These are phyloP conservation scores for Tanozyma kutaoensis DNA, from an alignment of 805 yeast species.

Conservation along the genomic window DNA sequence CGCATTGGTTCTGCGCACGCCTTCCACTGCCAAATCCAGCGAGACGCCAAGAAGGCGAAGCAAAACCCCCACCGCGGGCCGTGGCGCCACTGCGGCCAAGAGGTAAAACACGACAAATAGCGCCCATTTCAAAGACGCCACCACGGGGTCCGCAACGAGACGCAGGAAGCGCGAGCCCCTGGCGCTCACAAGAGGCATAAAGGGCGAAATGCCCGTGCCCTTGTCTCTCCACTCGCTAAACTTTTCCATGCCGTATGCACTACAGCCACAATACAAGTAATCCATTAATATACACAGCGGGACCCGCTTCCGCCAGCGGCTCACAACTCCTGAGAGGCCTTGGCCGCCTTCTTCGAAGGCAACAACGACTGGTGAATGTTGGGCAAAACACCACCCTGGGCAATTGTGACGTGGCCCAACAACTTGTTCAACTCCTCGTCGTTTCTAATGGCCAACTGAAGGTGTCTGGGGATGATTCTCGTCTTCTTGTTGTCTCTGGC, in stretches of 20 bases:
- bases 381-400: constrained; percentile 99
- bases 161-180: constrained; percentile 1
- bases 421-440: constrained; percentile 97
- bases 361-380: constrained; percentile 89
- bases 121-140: not conserved
- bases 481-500: constrained; percentile 99
- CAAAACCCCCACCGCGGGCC: constrained; percentile 1
- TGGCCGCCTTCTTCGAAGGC: constrained; percentile 26
- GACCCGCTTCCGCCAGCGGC: constrained; percentile 1
- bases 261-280: no score
- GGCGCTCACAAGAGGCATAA: constrained; percentile 44
- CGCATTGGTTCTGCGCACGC: constrained; percentile 31
- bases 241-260: constrained; percentile 14
- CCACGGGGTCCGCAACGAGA: constrained; percentile 3
- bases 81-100: not conserved
- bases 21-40: constrained; percentile 30
- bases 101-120: constrained; percentile 5
- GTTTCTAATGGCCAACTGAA: constrained; percentile 96
- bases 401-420: constrained; percentile 90
- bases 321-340: constrained; percentile 12
- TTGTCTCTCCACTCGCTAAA: constrained; percentile 78
- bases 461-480: constrained; percentile 97
- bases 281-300: not conserved
- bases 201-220: constrained; percentile 91
- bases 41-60: constrained; percentile 21